Evolutionary conservation across 441 rosid genomes (phyloP), one percentile per base, ranked within the genome.

Genomic region (Pelargonium cotyledonis): DNA sequence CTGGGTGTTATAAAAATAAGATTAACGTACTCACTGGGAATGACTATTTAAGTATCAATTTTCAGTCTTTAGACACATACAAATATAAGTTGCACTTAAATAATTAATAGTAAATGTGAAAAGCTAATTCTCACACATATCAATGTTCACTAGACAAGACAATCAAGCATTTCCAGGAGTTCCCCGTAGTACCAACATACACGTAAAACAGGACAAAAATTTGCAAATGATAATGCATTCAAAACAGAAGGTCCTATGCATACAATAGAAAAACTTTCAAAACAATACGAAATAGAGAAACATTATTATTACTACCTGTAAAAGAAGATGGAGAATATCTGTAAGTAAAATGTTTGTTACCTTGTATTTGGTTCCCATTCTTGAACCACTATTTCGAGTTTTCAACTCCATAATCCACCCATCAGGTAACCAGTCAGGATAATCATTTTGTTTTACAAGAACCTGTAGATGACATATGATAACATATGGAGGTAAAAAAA

Each of bases 381-480:
- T 0, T 40, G 43, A n/a, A 68, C 72, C 80, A 70, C 75, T 74
- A 47, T 76, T 74, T 31, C 29, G 65, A 70, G 66, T 64, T 77
- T 53, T 74, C 15, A 23, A 19, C 70, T 85, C 82, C 66, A 72
- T 14, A 64, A 68, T 41, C 84, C 83, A 82, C 65, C 77, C 77
- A 75, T 77, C 69, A 10, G 83, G 85, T 70, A 84, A 81, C 86
- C 85, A 82, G 10, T 73, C 73, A 44, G 88, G 81, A 68, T 21
- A 68, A 63, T 72, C 77, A 49, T n/a, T 67, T 38, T 41, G 64
- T 15, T 72, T 49, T 67, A 64, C 68, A 5, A 69, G 67, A 66
- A 62, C 40, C 82, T 80, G 78, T 41, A 29, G 65, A 69, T 66
- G 43, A 40, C 65, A 70, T 67, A 67, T 26, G 53, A 55, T 51